These are phyloP conservation scores for Aspergillus calidoustus DNA, from an alignment of 2,329 filamentous ascomycete species.

Conservation along the genomic window DNA sequence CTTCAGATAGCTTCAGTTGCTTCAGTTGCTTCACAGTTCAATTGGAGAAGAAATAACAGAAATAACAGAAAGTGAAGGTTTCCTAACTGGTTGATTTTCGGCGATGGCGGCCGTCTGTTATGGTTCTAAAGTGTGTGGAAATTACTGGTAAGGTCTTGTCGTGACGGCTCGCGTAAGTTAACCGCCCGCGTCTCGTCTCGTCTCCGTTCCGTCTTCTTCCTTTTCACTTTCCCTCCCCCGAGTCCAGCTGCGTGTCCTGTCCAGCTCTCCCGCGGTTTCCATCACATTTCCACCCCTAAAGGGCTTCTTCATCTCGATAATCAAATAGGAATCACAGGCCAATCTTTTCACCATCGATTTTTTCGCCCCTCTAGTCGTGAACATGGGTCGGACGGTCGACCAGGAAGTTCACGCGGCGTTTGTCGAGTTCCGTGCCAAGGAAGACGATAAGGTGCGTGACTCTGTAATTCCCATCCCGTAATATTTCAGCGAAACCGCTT, in stretches of 20 bases:
- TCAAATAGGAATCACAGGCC: slow-evolving; percentile 12
- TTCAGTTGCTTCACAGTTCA: not conserved
- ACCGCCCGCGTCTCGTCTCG: slow-evolving; percentile 32
- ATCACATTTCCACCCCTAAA: slow-evolving; percentile 19
- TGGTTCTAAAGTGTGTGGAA: not conserved
- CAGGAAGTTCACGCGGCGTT: slow-evolving; percentile 58
- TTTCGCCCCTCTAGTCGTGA: slow-evolving; percentile 33
- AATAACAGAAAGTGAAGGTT: not conserved
- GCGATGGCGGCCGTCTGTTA: not conserved
- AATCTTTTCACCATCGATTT: slow-evolving; percentile 30
- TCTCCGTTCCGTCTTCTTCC: slow-evolving; percentile 20
- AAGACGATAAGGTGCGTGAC: slow-evolving; percentile 55
- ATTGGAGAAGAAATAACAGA: not conserved
- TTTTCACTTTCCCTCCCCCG: slow-evolving; percentile 22
- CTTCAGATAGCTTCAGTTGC: not conserved
- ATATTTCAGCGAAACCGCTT: slow-evolving; percentile 41
- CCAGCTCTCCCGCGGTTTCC: slow-evolving; percentile 21
- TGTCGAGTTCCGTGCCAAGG: slow-evolving; percentile 59
- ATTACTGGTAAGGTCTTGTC: slow-evolving; percentile 24
- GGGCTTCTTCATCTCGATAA: slow-evolving; percentile 21
- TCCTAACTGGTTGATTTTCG: not conserved
- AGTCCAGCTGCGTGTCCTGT: slow-evolving; percentile 21
- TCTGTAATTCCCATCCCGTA: slow-evolving; percentile 46
- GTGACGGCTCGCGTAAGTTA: slow-evolving; percentile 35
- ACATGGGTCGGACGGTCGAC: slow-evolving; percentile 57